These are phyloP conservation scores for Penicillium brasilianum DNA, from an alignment of 2,329 filamentous ascomycete species.

Conservation along the genomic window DNA sequence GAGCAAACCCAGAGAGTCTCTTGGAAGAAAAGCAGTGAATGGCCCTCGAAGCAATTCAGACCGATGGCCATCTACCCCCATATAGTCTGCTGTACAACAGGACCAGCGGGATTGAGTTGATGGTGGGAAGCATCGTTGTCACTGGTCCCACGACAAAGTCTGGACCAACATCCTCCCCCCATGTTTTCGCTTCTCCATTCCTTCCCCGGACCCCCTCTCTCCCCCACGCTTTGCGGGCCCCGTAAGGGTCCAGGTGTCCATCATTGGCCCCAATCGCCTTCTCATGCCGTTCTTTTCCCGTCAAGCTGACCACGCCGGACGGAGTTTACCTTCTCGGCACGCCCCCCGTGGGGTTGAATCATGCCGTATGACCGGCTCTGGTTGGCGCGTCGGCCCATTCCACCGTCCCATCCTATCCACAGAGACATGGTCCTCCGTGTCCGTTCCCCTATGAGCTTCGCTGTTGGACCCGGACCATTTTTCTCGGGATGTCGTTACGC, in stretches of 20 bases:
- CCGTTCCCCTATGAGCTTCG: neutral
- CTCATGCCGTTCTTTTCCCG: neutral
- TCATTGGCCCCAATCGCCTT: neutral
- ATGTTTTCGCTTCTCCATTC: neutral
- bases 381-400: neutral
- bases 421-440: neutral
- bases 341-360: conserved; percentile 4
- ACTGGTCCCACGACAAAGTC: neutral
- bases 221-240: neutral
- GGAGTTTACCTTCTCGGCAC: conserved; percentile 1
- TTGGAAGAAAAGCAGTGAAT: too few relatives aligned
- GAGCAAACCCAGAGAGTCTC: too few relatives aligned
- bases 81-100: too few relatives aligned
- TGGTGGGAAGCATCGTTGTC: too few relatives aligned
- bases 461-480: neutral
- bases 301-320: neutral
- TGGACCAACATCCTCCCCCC: neutral
- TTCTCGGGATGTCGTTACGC: conserved; percentile 12
- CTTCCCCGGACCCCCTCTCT: conserved; percentile 3
- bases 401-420: neutral
- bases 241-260: neutral
- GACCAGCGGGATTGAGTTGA: too few relatives aligned
- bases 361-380: neutral
- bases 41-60: too few relatives aligned
- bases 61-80: too few relatives aligned